Conservation (phyloP, 352 stramenopile genomes). For the Pythium myriotylum region DNA sequence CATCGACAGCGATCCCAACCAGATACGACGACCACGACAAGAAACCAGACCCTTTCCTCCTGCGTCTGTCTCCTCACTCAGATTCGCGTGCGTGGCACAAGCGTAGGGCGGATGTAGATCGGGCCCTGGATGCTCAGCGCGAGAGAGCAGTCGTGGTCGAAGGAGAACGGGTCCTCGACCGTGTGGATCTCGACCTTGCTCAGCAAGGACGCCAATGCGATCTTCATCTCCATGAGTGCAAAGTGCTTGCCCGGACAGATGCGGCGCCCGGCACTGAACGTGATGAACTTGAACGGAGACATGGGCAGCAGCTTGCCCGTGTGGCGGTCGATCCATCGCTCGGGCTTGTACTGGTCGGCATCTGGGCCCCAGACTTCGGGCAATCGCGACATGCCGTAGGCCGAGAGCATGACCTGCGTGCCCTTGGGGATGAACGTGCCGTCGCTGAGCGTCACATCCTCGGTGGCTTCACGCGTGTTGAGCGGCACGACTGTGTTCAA, state of each 20-base stretch:
- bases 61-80: not conserved
- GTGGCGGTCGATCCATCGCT: constrained; percentile 64
- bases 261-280: constrained; percentile 67
- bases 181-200: constrained; percentile 45
- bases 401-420: constrained; percentile 51
- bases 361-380: constrained; percentile 62
- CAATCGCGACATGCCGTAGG: constrained; percentile 37
- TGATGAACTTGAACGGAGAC: constrained; percentile 65
- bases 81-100: not conserved
- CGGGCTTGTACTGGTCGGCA: constrained; percentile 58
- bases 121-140: constrained; percentile 44
- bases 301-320: constrained; percentile 35
- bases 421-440: constrained; percentile 58
- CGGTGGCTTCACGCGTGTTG: constrained; percentile 45
- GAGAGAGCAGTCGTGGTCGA: constrained; percentile 28
- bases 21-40: too few relatives aligned
- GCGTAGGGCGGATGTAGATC: constrained; percentile 2
- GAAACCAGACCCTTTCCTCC: too few relatives aligned
- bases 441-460: constrained; percentile 62
- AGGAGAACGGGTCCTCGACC: constrained; percentile 28
- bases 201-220: constrained; percentile 45
- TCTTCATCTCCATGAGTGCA: constrained; percentile 65
- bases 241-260: constrained; percentile 63
- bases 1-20: too few relatives aligned
- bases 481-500: constrained; percentile 62